Evolutionary conservation across 2,329 filamentous ascomycete genomes (phyloP), one percentile per base, ranked within the genome.

Genomic region (Fusarium sublunatum): DNA sequence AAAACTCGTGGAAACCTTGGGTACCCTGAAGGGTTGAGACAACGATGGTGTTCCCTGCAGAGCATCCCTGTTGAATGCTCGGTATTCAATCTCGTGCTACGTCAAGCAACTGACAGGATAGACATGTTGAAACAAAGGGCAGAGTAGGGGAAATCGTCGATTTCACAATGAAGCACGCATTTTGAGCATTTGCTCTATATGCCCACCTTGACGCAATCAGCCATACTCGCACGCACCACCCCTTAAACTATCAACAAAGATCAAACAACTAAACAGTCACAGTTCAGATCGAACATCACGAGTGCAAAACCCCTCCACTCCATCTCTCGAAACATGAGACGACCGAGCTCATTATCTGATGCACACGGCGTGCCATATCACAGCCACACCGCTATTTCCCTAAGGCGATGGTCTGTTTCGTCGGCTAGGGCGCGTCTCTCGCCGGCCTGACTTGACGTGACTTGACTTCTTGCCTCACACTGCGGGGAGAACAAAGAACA

Each of bases 361-460:
- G 57, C 53, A 52, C 35, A 47, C 47, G 44, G 64, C 49, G 47
- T 57, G 39, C 62, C 59, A 51, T 61, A 48, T 61, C 53, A 38
- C 53, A 44, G 41, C 40, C 63, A 69, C 67, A 70, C 68, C 68
- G 68, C 68, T 49, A 67, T 59, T 70, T 63, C 58, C 52, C 32
- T 46, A 43, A 24, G 39, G 45, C 28, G 32, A 61, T 65, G 53
- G 60, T 44, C 53, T 59, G 40, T 57, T 44, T 55, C 36, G 60
- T 67, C 67, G 57, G 67, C 52, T 67, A 55, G 31, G 49, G 65
- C 67, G 65, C 53, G 58, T 54, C 46, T 52, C 41, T 45, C 22
- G 47, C 44, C 49, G 44, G 36, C 34, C 35, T 22, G 25, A 62
- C 45, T 39, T 15, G n/a, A n/a, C n/a, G n/a, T n/a, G n/a, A n/a